phyloP scores from a whole-genome alignment of 768 basidiomycete genomes.

The Trametes cingulata region DNA sequence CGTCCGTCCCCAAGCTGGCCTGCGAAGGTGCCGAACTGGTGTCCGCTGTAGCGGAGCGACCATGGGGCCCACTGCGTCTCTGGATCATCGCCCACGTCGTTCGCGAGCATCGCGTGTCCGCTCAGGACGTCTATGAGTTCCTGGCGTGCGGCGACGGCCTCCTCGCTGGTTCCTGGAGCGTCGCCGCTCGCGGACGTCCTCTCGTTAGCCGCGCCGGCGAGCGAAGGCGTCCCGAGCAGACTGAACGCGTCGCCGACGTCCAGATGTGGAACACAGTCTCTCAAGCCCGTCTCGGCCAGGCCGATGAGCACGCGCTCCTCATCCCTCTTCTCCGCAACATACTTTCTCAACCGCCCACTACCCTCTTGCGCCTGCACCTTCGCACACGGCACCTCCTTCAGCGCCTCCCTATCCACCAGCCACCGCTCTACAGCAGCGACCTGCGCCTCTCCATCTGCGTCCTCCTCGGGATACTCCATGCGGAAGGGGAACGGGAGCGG shows the following conservation, averaged over 20 bases:
- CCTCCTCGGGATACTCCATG: slow-evolving; percentile 49
- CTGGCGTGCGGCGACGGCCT: slow-evolving; percentile 51
- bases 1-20: slow-evolving; percentile 96
- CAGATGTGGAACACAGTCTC: slow-evolving; percentile 80
- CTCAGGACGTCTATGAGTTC: slow-evolving; percentile 82
- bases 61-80: slow-evolving; percentile 55
- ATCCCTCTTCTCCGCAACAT: slow-evolving; percentile 46
- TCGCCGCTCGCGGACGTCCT: slow-evolving; percentile 25
- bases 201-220: slow-evolving; percentile 36
- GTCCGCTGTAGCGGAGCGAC: slow-evolving; percentile 89
- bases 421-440: slow-evolving; percentile 73
- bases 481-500: slow-evolving; percentile 83
- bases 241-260: slow-evolving; percentile 84
- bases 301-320: slow-evolving; percentile 65
- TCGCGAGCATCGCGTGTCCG: slow-evolving; percentile 73
- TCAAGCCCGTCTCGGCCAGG: slow-evolving; percentile 63
- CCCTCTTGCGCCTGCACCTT: slow-evolving; percentile 22
- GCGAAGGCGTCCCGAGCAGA: slow-evolving; percentile 59
- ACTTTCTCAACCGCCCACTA: slow-evolving; percentile 44
- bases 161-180: slow-evolving; percentile 14
- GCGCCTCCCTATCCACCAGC: slow-evolving; percentile 66
- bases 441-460: slow-evolving; percentile 45
- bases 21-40: slow-evolving; percentile 88
- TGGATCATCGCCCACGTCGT: slow-evolving; percentile 34
- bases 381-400: slow-evolving; percentile 35